Percentiles rank a stretch among this genome's conserved stretches.
Conservation (phyloP, 768 basidiomycete genomes). For the Trichaptum fuscoviolaceum region DNA sequence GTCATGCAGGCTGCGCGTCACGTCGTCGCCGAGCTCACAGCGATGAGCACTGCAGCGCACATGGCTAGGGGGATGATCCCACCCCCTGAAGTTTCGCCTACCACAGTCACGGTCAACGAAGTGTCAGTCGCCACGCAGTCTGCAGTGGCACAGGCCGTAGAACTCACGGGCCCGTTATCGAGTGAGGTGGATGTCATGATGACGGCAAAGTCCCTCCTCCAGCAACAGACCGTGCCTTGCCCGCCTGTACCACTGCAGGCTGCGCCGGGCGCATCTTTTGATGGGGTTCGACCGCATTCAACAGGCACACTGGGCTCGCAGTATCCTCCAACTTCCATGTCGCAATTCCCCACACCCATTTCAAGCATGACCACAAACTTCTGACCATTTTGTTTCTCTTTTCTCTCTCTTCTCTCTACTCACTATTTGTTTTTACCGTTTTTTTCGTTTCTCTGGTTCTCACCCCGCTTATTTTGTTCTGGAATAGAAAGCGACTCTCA, state of each 20-base stretch:
- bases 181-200: constrained; percentile 80
- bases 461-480: not conserved
- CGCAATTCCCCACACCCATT: constrained; percentile 5
- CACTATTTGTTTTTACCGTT: constrained; percentile 3
- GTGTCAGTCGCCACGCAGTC: constrained; percentile 62
- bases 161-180: constrained; percentile 63
- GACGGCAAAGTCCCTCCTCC: constrained; percentile 53
- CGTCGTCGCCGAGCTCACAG: constrained; percentile 46
- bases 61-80: constrained; percentile 34
- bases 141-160: constrained; percentile 80
- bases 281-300: constrained; percentile 31
- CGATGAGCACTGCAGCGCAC: constrained; percentile 32
- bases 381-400: not conserved
- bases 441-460: not conserved
- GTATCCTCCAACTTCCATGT: constrained; percentile 8
- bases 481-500: not conserved
- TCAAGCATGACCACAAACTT: constrained; percentile 4
- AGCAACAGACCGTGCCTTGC: constrained; percentile 34
- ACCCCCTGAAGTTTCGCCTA: constrained; percentile 24
- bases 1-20: constrained; percentile 71
- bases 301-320: constrained; percentile 24
- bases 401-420: constrained; percentile 8
- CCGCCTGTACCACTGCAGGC: constrained; percentile 22
- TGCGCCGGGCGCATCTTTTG: constrained; percentile 21
- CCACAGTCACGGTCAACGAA: constrained; percentile 49